Evolutionary conservation across 2,329 filamentous ascomycete species (phyloP).

Genomic region (Stagonosporopsis vannaccii): DNA sequence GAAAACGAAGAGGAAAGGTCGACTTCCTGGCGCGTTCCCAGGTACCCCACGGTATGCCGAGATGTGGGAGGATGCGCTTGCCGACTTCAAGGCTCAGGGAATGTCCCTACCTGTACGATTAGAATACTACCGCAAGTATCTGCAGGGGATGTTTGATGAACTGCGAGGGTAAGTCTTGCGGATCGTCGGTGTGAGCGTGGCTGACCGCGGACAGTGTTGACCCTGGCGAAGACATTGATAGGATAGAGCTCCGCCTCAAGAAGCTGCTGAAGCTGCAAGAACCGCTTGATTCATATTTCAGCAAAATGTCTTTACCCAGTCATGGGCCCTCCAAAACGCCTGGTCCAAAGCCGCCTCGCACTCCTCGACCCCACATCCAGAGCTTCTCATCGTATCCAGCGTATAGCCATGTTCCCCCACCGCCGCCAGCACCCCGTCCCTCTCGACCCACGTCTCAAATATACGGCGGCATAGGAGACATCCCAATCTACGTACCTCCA

Average conservation of each 20-base stretch:
- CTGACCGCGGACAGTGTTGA: constrained; percentile 37
- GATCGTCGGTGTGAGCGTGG: neutral
- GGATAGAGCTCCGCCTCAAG: constrained; percentile 36
- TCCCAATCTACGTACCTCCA: constrained; percentile 43
- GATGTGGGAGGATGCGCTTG: constrained; percentile 60
- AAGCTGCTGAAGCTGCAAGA: constrained; percentile 48
- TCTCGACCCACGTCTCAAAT: constrained; percentile 19
- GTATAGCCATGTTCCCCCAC: constrained; percentile 23
- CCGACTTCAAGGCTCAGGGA: constrained; percentile 56
- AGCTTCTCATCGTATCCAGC: constrained; percentile 38
- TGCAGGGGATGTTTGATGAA: constrained; percentile 54
- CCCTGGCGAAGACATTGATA: constrained; percentile 40
- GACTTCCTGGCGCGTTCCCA: constrained; percentile 45
- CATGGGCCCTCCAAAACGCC: constrained; percentile 38
- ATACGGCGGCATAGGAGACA: constrained; percentile 38
- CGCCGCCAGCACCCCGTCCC: constrained; percentile 20
- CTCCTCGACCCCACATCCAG: constrained; percentile 38
- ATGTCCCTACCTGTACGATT: constrained; percentile 58
- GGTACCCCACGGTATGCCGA: constrained; percentile 54
- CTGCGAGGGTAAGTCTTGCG: constrained; percentile 54
- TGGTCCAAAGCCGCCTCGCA: constrained; percentile 35
- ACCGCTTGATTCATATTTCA: constrained; percentile 45
- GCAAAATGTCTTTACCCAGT: constrained; percentile 35
- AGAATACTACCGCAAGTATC: constrained; percentile 58
- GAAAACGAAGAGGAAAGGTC: constrained; percentile 41